phyloP scores from a whole-genome alignment of 2,329 filamentous ascomycete genomes.

The Colletotrichum sp. region DNA sequence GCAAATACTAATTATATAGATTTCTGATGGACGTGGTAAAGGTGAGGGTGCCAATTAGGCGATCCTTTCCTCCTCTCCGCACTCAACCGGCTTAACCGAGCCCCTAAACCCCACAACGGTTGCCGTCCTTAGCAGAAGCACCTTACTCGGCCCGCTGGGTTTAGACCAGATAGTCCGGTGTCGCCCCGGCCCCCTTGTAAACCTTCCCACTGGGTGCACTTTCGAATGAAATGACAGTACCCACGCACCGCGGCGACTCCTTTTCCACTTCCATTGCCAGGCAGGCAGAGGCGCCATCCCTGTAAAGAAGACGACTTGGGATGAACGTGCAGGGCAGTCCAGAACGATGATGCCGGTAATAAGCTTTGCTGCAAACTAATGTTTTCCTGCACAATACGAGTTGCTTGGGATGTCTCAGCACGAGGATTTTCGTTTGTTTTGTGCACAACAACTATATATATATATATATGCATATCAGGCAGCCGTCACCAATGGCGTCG shows the following conservation, averaged over 20 bases:
- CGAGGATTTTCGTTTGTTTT: neutral
- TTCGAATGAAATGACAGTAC: neutral
- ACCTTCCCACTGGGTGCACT: neutral
- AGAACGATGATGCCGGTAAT: conserved; percentile 2
- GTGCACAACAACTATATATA: neutral
- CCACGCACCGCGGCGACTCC: neutral
- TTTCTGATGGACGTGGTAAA: neutral
- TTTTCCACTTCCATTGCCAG: neutral
- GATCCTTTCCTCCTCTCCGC: neutral
- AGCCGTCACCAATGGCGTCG: neutral
- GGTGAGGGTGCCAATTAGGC: neutral
- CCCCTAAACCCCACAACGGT: neutral
- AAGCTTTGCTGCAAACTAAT: neutral
- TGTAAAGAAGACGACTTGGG: neutral
- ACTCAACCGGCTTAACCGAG: neutral
- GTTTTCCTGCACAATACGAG: neutral
- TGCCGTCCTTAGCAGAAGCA: neutral
- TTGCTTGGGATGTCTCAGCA: neutral
- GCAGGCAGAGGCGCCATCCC: neutral
- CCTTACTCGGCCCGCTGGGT: neutral
- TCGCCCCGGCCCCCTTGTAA: neutral
- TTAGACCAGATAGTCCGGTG: neutral
- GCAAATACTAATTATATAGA: neutral
- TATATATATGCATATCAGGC: neutral
- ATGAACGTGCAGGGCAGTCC: conserved; percentile 5